Base-by-base conservation (phyloP, 2,329 filamentous ascomycete species). In the Penicillium sp. region DNA sequence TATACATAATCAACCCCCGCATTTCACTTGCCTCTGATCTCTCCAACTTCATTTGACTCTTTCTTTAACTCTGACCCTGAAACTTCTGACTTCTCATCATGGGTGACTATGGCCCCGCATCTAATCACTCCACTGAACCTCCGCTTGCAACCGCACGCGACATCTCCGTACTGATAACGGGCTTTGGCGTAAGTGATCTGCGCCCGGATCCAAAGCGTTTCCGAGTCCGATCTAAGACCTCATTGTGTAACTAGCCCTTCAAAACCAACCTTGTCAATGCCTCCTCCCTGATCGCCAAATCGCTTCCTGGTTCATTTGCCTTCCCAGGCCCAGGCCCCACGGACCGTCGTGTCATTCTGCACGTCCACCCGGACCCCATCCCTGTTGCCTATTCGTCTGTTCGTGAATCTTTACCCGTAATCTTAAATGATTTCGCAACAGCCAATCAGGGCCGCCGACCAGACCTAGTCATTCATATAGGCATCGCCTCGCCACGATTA, bases 381-480 rank as follows among this genome's bases (percentile, higher is more conserved):
- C 85, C 83, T 29, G 90, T 93, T 50, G 84, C 82, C 63, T 96
- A 96, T 77, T 75, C 83, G 48, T 79, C 80, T 8, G 88, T 93
- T 33, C 83, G 86, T 50, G 73, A 77, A 13, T 72, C 87, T 2
- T 80, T 93, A 3, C 89, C 91, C 1, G 70, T 70, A 5, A 78
- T 96, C 5, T 85, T 90, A 76, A 69, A 76, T 14, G 63, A 75
- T 29, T 77, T 75, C 60, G 71, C 77, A 62, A 69, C 72, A 10
- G 63, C 68, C 8, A 71, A 77, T 48, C 73, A 73, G 59, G 70
- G 70, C 56, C 72, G 64, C 61, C 71, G 77, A 48, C 82, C 87
- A 53, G 89, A 96, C 72, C 75, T 89, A 29, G 81, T 86, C 22
- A 73, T 96, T 4, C 91, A 96, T 73, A 89, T 96, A 51, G 91